These are phyloP conservation scores for Paecilomyces sp. DNA, from an alignment of 2,329 filamentous ascomycete genomes.

Conservation along the genomic window DNA sequence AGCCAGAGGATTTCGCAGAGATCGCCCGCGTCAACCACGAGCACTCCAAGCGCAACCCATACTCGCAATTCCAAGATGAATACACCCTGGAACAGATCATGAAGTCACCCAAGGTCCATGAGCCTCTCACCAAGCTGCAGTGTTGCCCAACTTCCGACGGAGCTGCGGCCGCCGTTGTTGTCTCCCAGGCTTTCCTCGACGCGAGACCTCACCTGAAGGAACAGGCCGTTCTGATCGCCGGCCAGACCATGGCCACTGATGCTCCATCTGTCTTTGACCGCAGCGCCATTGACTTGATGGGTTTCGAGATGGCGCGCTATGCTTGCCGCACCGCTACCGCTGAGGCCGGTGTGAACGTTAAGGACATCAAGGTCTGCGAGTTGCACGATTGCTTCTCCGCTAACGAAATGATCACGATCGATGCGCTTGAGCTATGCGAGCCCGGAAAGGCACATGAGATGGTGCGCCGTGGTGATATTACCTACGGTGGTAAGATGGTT, in stretches of 20 bases:
- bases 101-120: constrained; percentile 68
- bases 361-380: constrained; percentile 77
- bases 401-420: constrained; percentile 87
- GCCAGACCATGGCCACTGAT: constrained; percentile 83
- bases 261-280: constrained; percentile 68
- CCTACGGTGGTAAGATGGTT: constrained; percentile 73
- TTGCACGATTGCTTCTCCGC: constrained; percentile 95
- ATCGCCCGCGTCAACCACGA: constrained; percentile 89
- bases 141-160: constrained; percentile 96
- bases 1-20: constrained; percentile 80
- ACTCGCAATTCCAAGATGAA: constrained; percentile 93
- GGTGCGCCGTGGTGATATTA: constrained; percentile 80
- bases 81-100: constrained; percentile 82
- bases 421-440: constrained; percentile 72
- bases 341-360: constrained; percentile 58
- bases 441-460: constrained; percentile 86
- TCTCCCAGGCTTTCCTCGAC: constrained; percentile 83
- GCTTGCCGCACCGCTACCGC: constrained; percentile 64
- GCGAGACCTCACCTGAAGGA: constrained; percentile 71
- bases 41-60: constrained; percentile 87
- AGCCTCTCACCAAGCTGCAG: constrained; percentile 92
- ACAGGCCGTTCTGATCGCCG: constrained; percentile 82
- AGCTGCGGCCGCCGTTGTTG: constrained; percentile 78
- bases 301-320: constrained; percentile 72
- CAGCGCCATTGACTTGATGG: constrained; percentile 80